Percentiles rank a stretch among this genome's conserved stretches.
Evolutionary conservation across 495 filamentous ascomycete genomes (phyloP).

Genomic region (Penicillium canariense): DNA sequence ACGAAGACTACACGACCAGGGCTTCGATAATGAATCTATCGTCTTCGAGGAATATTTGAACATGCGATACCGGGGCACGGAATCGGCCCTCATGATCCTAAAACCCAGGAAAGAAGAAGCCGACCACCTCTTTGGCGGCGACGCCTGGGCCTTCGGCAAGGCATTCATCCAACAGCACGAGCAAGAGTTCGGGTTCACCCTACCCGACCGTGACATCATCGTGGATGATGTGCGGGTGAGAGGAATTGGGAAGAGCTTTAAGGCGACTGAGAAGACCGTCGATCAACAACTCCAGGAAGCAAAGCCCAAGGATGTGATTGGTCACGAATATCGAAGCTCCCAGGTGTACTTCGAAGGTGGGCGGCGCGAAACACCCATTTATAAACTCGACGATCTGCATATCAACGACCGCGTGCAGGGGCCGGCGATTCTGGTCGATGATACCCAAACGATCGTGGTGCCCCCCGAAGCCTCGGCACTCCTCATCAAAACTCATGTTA

Average conservation of each 20-base stretch:
- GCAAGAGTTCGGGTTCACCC: slow-evolving; percentile 91
- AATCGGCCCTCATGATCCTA: slow-evolving; percentile 51
- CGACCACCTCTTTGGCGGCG: slow-evolving; percentile 12
- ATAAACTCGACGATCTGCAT: slow-evolving; percentile 69
- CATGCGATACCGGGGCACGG: slow-evolving; percentile 49
- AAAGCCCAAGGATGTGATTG: slow-evolving; percentile 35
- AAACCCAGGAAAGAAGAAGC: slow-evolving; percentile 41
- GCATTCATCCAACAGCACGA: slow-evolving; percentile 85
- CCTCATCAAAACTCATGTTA: slow-evolving; percentile 27
- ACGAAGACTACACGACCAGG: slow-evolving; percentile 26
- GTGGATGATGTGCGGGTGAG: slow-evolving; percentile 89
- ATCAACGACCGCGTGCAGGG: slow-evolving; percentile 73
- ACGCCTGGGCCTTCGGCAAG: slow-evolving; percentile 68
- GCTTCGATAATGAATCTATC: slow-evolving; percentile 33
- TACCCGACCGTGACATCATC: slow-evolving; percentile 79
- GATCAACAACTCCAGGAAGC: slow-evolving; percentile 79
- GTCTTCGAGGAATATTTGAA: slow-evolving; percentile 47
- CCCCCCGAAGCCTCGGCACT: slow-evolving; percentile 64
- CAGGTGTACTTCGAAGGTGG: slow-evolving; percentile 52
- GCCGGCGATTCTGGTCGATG: slow-evolving; percentile 85
- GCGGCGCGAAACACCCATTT: slow-evolving; percentile 73
- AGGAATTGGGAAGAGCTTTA: slow-evolving; percentile 65
- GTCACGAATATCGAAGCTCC: slow-evolving; percentile 31
- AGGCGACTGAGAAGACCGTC: slow-evolving; percentile 73
- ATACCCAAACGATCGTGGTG: slow-evolving; percentile 90